These are phyloP conservation scores for Teratosphaeria gauchensis DNA, from an alignment of 2,329 filamentous ascomycete genomes.

Conservation along the genomic window DNA sequence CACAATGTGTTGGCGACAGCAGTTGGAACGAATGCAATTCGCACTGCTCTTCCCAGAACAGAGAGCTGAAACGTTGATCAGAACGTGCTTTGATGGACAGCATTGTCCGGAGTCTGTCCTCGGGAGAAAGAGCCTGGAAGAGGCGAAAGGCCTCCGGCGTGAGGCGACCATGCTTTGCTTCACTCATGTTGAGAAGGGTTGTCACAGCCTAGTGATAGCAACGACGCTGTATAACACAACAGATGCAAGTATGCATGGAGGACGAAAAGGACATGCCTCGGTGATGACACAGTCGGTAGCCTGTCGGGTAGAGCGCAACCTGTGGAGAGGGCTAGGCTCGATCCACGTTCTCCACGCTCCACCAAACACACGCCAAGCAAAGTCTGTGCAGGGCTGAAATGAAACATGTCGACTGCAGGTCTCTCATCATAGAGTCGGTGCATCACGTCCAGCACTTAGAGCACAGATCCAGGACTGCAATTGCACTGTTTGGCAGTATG, in stretches of 20 bases:
- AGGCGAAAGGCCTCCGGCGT: background rate
- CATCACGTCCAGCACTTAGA: background rate
- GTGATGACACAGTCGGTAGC: background rate
- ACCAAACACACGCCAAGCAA: background rate
- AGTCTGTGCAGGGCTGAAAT: background rate
- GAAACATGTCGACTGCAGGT: background rate
- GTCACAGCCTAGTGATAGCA: background rate
- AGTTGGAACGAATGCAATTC: conserved; percentile 24
- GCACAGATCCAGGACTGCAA: background rate
- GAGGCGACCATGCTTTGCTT: background rate
- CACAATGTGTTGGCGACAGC: conserved; percentile 26
- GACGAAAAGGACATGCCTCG: background rate
- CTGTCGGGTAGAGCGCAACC: background rate
- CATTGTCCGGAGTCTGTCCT: conserved; percentile 15
- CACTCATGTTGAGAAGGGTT: background rate
- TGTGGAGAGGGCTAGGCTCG: background rate
- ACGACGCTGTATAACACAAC: background rate
- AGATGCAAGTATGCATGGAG: background rate
- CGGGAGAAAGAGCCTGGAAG: conserved; percentile 5
- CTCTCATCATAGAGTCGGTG: background rate
- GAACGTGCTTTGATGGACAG: conserved; percentile 1
- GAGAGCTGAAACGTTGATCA: conserved; percentile 6
- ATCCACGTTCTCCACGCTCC: background rate
- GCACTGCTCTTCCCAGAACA: conserved; percentile 14
- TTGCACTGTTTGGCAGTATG: background rate